Percentiles rank a stretch among this genome's conserved stretches.
Evolutionary conservation across 2,329 filamentous ascomycete genomes (phyloP).

Genomic region (Colletotrichum tropicicola): DNA sequence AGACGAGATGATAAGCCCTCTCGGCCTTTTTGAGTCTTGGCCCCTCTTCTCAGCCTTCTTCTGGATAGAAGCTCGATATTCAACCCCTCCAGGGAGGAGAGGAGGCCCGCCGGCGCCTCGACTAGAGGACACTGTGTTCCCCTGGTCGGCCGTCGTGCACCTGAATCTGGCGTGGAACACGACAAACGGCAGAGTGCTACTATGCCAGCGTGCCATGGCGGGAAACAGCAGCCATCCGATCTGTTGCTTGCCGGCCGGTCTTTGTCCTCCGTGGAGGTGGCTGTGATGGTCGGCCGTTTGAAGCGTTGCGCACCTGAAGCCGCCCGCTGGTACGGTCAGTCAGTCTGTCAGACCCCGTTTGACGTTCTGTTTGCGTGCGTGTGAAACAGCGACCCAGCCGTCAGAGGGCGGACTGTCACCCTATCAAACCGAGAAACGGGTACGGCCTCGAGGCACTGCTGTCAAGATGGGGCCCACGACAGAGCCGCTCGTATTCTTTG

Average conservation of each 20-base stretch:
- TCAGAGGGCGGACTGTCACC: constrained; percentile 18
- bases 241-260: neutral
- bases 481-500: constrained; percentile 26
- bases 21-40: neutral
- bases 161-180: constrained; percentile 22
- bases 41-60: neutral
- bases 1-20: neutral
- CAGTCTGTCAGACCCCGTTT: constrained; percentile 28
- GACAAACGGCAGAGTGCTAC: constrained; percentile 11
- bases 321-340: neutral
- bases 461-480: constrained; percentile 11
- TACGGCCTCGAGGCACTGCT: neutral
- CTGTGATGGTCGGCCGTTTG: constrained; percentile 24
- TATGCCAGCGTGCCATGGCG: neutral
- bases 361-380: constrained; percentile 23
- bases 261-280: constrained; percentile 19
- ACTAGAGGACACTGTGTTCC: neutral
- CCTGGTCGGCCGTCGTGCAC: constrained; percentile 2
- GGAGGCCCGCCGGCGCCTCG: no score
- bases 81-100: neutral
- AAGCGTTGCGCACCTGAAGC: constrained; percentile 23
- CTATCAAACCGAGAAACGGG: constrained; percentile 18
- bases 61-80: neutral
- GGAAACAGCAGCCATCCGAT: constrained; percentile 10
- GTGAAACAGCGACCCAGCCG: constrained; percentile 22